Conservation (phyloP, 2,329 filamentous ascomycete genomes). For the Monosporascus sp. region DNA sequence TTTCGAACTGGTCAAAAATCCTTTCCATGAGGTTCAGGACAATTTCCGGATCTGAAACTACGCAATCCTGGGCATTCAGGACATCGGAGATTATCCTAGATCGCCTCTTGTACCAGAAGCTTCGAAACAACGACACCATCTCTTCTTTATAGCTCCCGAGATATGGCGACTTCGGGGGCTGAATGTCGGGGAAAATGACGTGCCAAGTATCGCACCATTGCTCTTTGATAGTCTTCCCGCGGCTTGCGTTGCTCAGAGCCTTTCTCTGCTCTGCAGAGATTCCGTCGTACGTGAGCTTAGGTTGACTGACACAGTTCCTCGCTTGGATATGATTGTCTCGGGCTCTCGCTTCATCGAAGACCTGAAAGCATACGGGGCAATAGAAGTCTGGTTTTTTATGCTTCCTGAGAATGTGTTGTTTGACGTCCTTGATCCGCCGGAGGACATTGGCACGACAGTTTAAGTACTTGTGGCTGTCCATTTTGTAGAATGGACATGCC, state of each 20-base stretch:
- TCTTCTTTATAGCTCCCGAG: constrained; percentile 5
- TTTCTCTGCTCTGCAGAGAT: constrained; percentile 15
- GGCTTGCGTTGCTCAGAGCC: constrained; percentile 11
- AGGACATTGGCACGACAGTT: constrained; percentile 16
- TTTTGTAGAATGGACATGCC: constrained; percentile 19
- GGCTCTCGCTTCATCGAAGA: constrained; percentile 10
- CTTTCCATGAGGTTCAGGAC: too few relatives aligned
- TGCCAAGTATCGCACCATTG: constrained; percentile 20
- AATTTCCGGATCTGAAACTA: too few relatives aligned
- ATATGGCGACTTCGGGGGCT: constrained; percentile 14
- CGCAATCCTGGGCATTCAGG: background rate
- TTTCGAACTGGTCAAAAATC: too few relatives aligned
- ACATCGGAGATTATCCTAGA: background rate
- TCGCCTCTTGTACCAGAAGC: constrained; percentile 1
- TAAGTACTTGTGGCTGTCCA: constrained; percentile 12
- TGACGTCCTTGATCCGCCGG: constrained; percentile 21
- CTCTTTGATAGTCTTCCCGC: constrained; percentile 13
- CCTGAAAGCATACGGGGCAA: constrained; percentile 15
- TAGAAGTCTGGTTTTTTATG: constrained; percentile 15
- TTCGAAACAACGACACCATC: constrained; percentile 5
- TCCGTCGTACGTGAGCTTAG: constrained; percentile 4
- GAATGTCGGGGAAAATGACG: constrained; percentile 13
- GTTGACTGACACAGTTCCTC: background rate
- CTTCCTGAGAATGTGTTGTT: constrained; percentile 19
- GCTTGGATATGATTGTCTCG: constrained; percentile 10